Evolutionary conservation across 2,329 filamentous ascomycete genomes (phyloP), one percentile per base, ranked within the genome.

Genomic region (Ambrosiella xylebori): DNA sequence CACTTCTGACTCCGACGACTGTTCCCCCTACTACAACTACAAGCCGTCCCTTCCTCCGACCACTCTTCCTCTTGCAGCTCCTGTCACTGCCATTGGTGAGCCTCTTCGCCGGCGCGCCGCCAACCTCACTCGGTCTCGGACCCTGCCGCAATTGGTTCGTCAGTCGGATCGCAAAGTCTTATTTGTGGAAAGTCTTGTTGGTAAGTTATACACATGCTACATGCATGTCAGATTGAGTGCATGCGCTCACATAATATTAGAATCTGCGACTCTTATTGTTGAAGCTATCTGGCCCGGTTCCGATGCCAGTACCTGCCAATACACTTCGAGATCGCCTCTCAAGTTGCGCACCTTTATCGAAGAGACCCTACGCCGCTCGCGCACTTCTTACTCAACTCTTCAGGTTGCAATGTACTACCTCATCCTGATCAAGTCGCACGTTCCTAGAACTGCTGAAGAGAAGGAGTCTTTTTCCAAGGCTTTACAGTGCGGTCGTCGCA

Each of bases 331-430:
- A 68, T 82, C 85, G 56, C 86, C 96, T 61, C 75, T 98, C 63
- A 90, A 91, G 61, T 77, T 98, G 65, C 86, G 90, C 64, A 95
- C 86, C 57, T 98, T 97, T 69, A 97, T 98, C 65, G 90, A 97
- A 71, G 93, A 97, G 76, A 97, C 93, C 17, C 77, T 98, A 63
- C 86, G 90, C 65, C 83, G 93, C 65, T 98, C 93, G 61, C 84
- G 91, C 66, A 95, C 93, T 49, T 96, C 90, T 73, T 98, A 96
- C 73, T 97, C 91, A 60, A 98, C 93, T 37, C 75, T 98, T 57
- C 93, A 97, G 72, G 93, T 98, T 61, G 91, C 93, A 35, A 76
- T 98, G 62, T 98, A 96, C 71, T 98, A 98, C 69, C 74, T 98
- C 66, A 84, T 98, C 66, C 78, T 97, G 65, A 90, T 98, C 70